Evolutionary conservation across 176 grass and related monocot genomes (phyloP).

Genomic region (Oryza longistaminata): DNA sequence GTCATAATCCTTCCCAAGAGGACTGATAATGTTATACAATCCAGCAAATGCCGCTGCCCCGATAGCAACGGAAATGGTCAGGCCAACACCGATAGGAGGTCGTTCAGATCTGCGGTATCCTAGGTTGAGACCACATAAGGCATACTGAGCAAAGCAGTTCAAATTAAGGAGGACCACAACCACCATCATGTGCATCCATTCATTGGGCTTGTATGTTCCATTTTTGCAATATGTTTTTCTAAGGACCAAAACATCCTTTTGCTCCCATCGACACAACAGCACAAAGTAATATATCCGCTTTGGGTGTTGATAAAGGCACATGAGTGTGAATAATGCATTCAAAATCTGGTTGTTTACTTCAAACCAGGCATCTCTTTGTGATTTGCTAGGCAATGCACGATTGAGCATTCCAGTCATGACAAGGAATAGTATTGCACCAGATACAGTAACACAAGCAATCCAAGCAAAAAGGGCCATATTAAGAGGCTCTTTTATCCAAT

Average conservation of each 20-base stretch:
- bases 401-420: constrained; percentile 91
- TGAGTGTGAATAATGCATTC: constrained; percentile 93
- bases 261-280: constrained; percentile 67
- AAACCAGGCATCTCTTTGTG: constrained; percentile 75
- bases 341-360: constrained; percentile 96
- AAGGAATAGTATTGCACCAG: constrained; percentile 78
- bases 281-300: constrained; percentile 68
- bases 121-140: constrained; percentile 74
- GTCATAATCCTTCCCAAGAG: constrained; percentile 85
- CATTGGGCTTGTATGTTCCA: constrained; percentile 72
- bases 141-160: constrained; percentile 87
- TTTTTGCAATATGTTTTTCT: constrained; percentile 94
- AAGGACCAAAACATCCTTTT: constrained; percentile 62
- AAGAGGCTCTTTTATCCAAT: constrained; percentile 79
- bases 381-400: constrained; percentile 62
- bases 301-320: constrained; percentile 94
- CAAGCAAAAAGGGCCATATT: constrained; percentile 84
- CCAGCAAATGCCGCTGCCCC: constrained; percentile 62
- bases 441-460: constrained; percentile 71
- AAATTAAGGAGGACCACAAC: constrained; percentile 72
- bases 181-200: constrained; percentile 94
- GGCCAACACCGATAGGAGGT: constrained; percentile 64
- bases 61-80: constrained; percentile 63
- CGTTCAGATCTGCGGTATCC: constrained; percentile 69
- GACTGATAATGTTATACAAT: constrained; percentile 70